Conservation (phyloP, 768 basidiomycete genomes). For the Termitomyces eurrhizus region DNA sequence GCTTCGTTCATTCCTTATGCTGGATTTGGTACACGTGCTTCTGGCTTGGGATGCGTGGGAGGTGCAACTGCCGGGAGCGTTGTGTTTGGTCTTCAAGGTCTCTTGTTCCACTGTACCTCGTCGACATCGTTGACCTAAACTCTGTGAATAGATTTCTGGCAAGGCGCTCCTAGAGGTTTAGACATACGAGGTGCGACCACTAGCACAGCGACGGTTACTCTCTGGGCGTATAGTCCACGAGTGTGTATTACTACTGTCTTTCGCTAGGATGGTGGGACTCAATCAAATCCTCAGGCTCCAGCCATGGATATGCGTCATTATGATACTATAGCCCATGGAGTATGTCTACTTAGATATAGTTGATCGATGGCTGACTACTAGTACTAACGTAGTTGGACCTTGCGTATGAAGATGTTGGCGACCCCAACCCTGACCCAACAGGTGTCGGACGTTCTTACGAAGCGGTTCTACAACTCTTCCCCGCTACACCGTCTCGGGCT, state of each 20-base stretch:
- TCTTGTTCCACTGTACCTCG: too few species aligned
- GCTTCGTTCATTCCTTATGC: conserved; percentile 26
- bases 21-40: conserved; percentile 30
- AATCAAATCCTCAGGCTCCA: conserved; percentile 18
- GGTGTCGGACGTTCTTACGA: conserved; percentile 37
- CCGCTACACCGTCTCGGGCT: conserved; percentile 27
- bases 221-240: conserved; percentile 36
- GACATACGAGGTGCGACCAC: conserved; percentile 31
- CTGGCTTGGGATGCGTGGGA: conserved; percentile 33
- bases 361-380: not conserved
- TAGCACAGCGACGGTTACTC: conserved; percentile 24
- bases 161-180: conserved; percentile 30
- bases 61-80: conserved; percentile 32
- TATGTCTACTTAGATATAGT: conserved; percentile 10
- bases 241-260: conserved; percentile 11
- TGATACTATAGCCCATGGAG: conserved; percentile 34
- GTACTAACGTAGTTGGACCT: conserved; percentile 26
- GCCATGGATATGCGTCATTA: conserved; percentile 36
- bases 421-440: conserved; percentile 32
- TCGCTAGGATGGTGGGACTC: not conserved
- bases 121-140: not conserved
- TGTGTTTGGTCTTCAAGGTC: conserved; percentile 31
- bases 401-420: conserved; percentile 35
- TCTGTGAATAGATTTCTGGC: conserved; percentile 31
- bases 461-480: conserved; percentile 29